Evolutionary conservation across 169 alveolate genomes (phyloP), one percentile per base, ranked within the genome.

Genomic region (Ichthyophthirius multifiliis): DNA sequence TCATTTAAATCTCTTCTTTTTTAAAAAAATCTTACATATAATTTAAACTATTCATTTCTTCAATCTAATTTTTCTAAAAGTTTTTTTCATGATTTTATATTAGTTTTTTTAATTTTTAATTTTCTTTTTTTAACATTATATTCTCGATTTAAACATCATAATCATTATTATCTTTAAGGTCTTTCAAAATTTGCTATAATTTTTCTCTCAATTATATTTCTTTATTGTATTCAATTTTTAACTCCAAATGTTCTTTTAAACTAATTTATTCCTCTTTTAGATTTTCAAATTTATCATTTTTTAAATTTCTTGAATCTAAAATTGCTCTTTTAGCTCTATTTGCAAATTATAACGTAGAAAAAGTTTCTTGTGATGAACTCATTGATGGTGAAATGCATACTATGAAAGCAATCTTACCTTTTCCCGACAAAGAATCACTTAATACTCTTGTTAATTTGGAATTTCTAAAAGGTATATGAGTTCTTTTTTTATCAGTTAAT

Each of bases 391-490:
- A 76, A 43, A 93, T 83, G 75, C 93, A 90, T 32, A 90, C 82
- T 18, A 93, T 88, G 46, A 93, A 82, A 15, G 87, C 71, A 18
- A 90, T 85, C 74, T 87, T 86, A 13, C 87, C 86, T 44, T 83
- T 89, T 31, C 84, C 93, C 63, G 83, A 87, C 30, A 93, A 65
- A 47, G 94, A 84, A 39, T 93, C 93, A 75, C 89, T 90, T 35
- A 93, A 74, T 35, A 87, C 89, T 73, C 91, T 85, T 3, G 96
- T 93, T 31, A 90, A 46, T 83, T 93, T 93, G 23, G 95, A 93
- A 77, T 93, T 89, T 81, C 96, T 85, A 81, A 83, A 93, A 41
- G 96, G 96, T 48, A 93, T 90, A 74, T 93, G 94, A 35, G 82
- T 89, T 79, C 93, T 65, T 63, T 67, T 87, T 65, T 74, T 76